Evolutionary conservation across 2,329 filamentous ascomycete genomes (phyloP).

Genomic region (Podosphaera aphanis): DNA sequence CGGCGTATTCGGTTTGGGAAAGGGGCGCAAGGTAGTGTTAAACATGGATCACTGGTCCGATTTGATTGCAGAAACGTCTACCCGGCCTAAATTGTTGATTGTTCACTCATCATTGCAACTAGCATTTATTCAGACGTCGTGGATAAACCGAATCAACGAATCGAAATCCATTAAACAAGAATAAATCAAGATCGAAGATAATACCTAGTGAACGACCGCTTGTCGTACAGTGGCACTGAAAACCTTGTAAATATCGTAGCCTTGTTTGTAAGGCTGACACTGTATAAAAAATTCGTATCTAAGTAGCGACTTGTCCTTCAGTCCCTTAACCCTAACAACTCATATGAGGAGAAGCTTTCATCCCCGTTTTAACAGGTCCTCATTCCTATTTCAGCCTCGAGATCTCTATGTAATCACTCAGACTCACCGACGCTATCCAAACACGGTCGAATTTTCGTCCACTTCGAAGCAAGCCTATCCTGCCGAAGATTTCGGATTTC

Average conservation of each 20-base stretch:
- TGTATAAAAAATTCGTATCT: not conserved
- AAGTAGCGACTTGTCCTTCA: too few species aligned
- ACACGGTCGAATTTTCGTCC: not conserved
- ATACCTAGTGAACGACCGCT: not conserved
- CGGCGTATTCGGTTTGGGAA: conserved; percentile 3
- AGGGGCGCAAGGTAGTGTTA: conserved; percentile 3
- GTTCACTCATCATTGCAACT: not conserved
- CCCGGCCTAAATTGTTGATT: not conserved
- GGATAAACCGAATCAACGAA: not conserved
- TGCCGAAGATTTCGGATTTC: not conserved
- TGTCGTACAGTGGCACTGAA: not conserved
- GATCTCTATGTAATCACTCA: not conserved
- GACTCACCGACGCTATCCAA: not conserved
- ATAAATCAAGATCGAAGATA: not conserved
- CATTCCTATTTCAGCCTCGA: not conserved
- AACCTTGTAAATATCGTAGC: not conserved
- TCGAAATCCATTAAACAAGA: not conserved
- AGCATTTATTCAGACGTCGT: not conserved
- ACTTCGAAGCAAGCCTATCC: not conserved
- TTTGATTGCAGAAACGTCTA: not conserved
- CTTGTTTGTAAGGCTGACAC: not conserved
- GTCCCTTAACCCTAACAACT: not conserved
- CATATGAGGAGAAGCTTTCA: not conserved
- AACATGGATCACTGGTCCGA: not conserved
- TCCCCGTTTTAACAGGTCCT: not conserved